Conservation (phyloP, 345 rosid genomes). For the Populus euphratica region DNA sequence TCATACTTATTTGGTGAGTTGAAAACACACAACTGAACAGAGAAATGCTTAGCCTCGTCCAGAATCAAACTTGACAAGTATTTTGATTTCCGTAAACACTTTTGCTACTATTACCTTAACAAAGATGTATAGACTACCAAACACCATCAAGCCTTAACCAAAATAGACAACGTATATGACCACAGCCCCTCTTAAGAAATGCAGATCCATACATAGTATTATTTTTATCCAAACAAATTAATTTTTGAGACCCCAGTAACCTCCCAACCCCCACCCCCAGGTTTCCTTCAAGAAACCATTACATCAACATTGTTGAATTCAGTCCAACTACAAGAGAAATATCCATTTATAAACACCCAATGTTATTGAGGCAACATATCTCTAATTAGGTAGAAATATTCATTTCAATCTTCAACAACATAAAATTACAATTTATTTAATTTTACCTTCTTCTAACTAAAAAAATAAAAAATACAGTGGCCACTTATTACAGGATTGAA, state of each 20-base stretch:
- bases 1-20: constrained; percentile 66
- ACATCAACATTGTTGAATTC: no score
- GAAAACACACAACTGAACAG: constrained; percentile 28
- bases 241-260: no score
- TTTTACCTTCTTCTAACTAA: neutral
- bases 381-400: neutral
- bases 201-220: no score
- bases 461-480: neutral
- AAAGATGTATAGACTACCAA: constrained; percentile 5
- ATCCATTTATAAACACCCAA: no score
- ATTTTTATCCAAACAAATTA: no score
- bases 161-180: neutral
- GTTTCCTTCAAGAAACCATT: no score
- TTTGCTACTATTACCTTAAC: constrained; percentile 16
- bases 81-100: constrained; percentile 12
- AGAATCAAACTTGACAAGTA: constrained; percentile 21
- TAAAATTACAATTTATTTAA: no score
- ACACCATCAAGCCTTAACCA: constrained; percentile 1
- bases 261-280: no score
- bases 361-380: neutral
- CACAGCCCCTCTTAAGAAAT: neutral
- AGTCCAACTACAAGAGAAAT: no score
- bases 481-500: neutral
- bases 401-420: neutral
- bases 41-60: constrained; percentile 35